These are phyloP conservation scores for Exserohilum turcica DNA, from an alignment of 2,329 filamentous ascomycete species.

Conservation along the genomic window DNA sequence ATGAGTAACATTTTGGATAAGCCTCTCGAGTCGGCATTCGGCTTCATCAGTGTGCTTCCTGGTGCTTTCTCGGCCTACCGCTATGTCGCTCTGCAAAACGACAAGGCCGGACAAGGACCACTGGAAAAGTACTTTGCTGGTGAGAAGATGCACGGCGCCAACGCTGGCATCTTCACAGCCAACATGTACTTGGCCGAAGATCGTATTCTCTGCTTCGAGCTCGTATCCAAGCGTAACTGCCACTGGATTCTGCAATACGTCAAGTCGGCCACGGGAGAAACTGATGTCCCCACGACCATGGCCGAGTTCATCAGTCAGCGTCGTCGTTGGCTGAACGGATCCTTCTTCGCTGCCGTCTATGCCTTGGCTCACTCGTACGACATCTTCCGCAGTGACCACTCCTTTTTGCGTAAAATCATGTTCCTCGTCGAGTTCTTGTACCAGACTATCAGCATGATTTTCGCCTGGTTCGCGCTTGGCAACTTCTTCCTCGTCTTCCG, in stretches of 20 bases:
- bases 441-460: constrained; percentile 95
- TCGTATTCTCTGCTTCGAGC: constrained; percentile 97
- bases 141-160: constrained; percentile 91
- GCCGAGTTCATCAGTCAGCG: constrained; percentile 94
- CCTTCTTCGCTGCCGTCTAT: constrained; percentile 97
- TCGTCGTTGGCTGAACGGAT: constrained; percentile 96
- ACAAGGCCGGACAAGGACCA: constrained; percentile 90
- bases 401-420: constrained; percentile 81
- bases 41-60: constrained; percentile 94
- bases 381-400: constrained; percentile 92
- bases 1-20: constrained; percentile 99
- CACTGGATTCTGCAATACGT: constrained; percentile 98
- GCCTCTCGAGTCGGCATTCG: constrained; percentile 94
- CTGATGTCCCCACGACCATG: constrained; percentile 92
- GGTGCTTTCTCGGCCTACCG: constrained; percentile 99
- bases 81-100: constrained; percentile 92
- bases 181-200: constrained; percentile 99
- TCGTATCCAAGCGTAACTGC: constrained; percentile 96
- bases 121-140: constrained; percentile 96
- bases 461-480: constrained; percentile 96
- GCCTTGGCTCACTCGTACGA: constrained; percentile 94
- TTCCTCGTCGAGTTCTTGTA: constrained; percentile 93
- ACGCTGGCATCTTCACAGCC: constrained; percentile 94
- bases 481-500: constrained; percentile 99
- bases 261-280: constrained; percentile 95